phyloP scores from a whole-genome alignment of 106 monocot genomes.

The Dioscorea dumetorum region DNA sequence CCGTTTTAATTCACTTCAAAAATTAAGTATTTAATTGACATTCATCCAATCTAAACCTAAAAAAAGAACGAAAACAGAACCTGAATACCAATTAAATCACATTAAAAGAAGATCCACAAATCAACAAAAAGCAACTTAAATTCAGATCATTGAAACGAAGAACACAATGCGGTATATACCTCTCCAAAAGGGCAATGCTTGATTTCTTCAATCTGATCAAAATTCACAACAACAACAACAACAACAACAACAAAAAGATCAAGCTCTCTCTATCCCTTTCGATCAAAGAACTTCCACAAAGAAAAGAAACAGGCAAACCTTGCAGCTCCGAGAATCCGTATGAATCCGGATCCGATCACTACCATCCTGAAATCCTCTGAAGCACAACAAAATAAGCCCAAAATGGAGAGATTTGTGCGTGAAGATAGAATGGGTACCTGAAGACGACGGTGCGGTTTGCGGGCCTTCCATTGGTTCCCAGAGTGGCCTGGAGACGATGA shows the following conservation, averaged over 20 bases:
- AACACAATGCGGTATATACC: constrained; percentile 11
- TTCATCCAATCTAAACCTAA: too few relatives aligned
- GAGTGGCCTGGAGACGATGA: constrained; percentile 45
- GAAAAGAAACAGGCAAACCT: constrained; percentile 24
- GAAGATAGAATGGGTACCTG: constrained; percentile 28
- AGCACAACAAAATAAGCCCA: not conserved
- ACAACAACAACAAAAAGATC: not conserved
- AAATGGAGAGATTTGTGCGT: not conserved
- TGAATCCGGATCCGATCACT: constrained; percentile 69
- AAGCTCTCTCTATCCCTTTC: not conserved
- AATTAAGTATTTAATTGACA: too few relatives aligned
- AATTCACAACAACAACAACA: not conserved
- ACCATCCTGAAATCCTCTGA: constrained; percentile 62
- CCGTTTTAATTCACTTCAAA: too few relatives aligned
- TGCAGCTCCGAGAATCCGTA: constrained; percentile 59
- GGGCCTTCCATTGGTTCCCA: constrained; percentile 48
- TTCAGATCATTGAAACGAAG: not conserved
- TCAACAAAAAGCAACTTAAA: not conserved
- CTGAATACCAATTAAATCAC: not conserved
- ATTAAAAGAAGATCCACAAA: too few relatives aligned
- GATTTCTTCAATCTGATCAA: constrained; percentile 79
- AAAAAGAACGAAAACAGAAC: not conserved
- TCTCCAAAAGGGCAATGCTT: constrained; percentile 66
- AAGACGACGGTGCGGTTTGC: constrained; percentile 92
- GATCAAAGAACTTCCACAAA: not conserved